Evolutionary conservation across 2,329 filamentous ascomycete species (phyloP).

Genomic region (Colletotrichum karsti): DNA sequence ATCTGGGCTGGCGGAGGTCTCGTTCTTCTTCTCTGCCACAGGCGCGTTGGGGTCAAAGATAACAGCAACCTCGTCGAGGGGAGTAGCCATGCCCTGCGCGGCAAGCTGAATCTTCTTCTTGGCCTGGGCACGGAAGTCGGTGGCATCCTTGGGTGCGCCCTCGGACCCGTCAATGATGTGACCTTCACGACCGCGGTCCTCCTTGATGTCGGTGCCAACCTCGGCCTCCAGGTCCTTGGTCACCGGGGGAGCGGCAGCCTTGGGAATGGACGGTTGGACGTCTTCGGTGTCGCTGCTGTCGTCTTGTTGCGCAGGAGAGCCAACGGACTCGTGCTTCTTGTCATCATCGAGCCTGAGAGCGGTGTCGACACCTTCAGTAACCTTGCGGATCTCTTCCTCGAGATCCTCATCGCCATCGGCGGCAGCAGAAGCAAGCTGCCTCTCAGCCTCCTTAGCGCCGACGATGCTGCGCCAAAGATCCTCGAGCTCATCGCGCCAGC

Average conservation of each 20-base stretch:
- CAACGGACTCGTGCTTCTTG: slow-evolving; percentile 15
- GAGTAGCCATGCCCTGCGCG: slow-evolving; percentile 9
- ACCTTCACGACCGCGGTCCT: slow-evolving; percentile 22
- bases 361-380: slow-evolving; percentile 45
- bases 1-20: neutral
- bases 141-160: slow-evolving; percentile 11
- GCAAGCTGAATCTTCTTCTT: slow-evolving; percentile 26
- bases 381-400: slow-evolving; percentile 53
- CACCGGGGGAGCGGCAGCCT: neutral
- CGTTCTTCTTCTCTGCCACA: slow-evolving; percentile 5
- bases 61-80: slow-evolving; percentile 21
- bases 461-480: slow-evolving; percentile 75
- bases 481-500: slow-evolving; percentile 88
- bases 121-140: slow-evolving; percentile 19
- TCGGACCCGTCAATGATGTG: slow-evolving; percentile 7
- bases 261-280: neutral
- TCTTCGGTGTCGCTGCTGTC: neutral
- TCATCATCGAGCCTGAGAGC: slow-evolving; percentile 41
- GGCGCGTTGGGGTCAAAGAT: slow-evolving; percentile 15
- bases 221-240: neutral
- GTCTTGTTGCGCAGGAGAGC: neutral
- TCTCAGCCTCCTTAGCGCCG: slow-evolving; percentile 65
- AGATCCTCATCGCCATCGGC: slow-evolving; percentile 42
- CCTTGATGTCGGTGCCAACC: slow-evolving; percentile 22
- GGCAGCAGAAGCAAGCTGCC: slow-evolving; percentile 48